These are phyloP conservation scores for Lagenaria siceraria DNA, from an alignment of 306 rosid species.

Conservation along the genomic window DNA sequence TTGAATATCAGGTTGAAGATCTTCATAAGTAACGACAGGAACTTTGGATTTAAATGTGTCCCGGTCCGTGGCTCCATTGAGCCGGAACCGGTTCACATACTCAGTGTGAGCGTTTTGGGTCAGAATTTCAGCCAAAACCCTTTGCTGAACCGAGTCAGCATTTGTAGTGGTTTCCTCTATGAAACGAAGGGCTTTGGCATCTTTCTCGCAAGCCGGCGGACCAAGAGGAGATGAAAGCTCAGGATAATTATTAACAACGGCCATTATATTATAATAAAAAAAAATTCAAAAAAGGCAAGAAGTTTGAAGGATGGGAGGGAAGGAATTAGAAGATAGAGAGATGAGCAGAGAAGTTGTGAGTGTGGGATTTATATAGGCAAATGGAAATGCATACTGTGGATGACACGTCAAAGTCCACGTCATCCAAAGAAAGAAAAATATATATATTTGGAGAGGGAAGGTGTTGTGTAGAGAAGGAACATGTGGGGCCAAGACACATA, in stretches of 20 bases:
- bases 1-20: conserved; percentile 61
- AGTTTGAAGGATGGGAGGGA: background rate
- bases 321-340: background rate
- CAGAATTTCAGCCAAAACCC: conserved; percentile 44
- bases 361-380: conserved; percentile 24
- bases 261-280: conserved; percentile 22
- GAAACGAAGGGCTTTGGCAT: conserved; percentile 43
- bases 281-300: too few relatives aligned
- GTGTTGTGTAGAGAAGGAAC: conserved; percentile 16
- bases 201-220: conserved; percentile 29
- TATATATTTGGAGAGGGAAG: background rate
- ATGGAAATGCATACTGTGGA: fast-evolving
- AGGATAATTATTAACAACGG: conserved; percentile 23
- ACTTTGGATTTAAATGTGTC: conserved; percentile 53
- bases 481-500: conserved; percentile 49
- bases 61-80: conserved; percentile 59
- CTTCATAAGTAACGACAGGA: conserved; percentile 67
- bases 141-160: conserved; percentile 37
- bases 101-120: conserved; percentile 52
- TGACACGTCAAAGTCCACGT: conserved; percentile 17
- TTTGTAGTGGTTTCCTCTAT: conserved; percentile 54
- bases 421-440: background rate
- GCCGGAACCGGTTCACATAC: conserved; percentile 40
- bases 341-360: background rate
- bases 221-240: conserved; percentile 14